phyloP scores from a whole-genome alignment of 306 rosid genomes.

The Pyrus pyrifolia region DNA sequence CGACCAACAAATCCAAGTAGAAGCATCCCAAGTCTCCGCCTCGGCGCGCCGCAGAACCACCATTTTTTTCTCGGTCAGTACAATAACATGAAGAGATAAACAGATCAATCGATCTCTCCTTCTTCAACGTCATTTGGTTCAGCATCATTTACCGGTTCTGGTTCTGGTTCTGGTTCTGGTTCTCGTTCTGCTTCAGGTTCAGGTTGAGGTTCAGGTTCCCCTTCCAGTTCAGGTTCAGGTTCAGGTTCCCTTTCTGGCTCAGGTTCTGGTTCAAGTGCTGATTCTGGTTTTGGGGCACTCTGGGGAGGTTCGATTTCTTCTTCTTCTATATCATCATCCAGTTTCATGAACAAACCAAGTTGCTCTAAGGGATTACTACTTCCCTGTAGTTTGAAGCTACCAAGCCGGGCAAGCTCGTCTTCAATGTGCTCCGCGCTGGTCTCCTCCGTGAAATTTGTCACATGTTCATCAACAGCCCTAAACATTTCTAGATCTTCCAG shows the following conservation, averaged over 20 bases:
- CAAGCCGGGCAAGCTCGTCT: constrained; percentile 32
- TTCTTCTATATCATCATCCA: constrained; percentile 74
- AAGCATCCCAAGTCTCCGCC: background rate
- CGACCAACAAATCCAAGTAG: constrained; percentile 2
- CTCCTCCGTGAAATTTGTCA: constrained; percentile 54
- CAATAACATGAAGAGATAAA: background rate
- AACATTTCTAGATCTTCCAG: constrained; percentile 86
- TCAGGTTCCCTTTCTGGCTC: background rate
- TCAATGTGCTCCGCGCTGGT: constrained; percentile 41
- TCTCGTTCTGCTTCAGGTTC: background rate
- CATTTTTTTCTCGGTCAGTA: background rate
- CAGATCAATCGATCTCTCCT: constrained; percentile 58
- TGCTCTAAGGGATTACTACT: constrained; percentile 61
- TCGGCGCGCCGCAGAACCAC: background rate
- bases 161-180: constrained; percentile 15
- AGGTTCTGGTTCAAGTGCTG: background rate
- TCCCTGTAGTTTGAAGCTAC: constrained; percentile 63
- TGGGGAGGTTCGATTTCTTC: constrained; percentile 38
- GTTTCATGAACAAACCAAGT: constrained; percentile 79
- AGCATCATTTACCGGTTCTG: constrained; percentile 35
- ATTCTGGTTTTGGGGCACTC: constrained; percentile 22
- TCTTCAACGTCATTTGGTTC: constrained; percentile 61
- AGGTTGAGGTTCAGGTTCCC: background rate
- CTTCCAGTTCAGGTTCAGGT: background rate
- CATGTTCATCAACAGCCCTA: constrained; percentile 39